These are phyloP conservation scores for Massarina eburnea DNA, from an alignment of 2,329 filamentous ascomycete species.

Conservation along the genomic window DNA sequence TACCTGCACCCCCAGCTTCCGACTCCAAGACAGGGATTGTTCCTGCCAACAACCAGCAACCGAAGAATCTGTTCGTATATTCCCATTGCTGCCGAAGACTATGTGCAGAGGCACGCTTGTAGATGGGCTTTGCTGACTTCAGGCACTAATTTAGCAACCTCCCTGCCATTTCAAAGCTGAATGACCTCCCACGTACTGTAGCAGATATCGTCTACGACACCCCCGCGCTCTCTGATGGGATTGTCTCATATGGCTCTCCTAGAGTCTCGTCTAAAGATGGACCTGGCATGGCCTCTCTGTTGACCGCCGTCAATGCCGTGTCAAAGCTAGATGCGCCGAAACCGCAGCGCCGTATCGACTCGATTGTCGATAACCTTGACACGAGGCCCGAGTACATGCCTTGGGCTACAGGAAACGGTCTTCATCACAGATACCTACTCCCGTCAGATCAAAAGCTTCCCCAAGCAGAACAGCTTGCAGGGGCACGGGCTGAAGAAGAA, in stretches of 20 bases:
- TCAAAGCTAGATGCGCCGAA: slow-evolving; percentile 28
- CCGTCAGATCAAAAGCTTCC: background rate
- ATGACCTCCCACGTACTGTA: slow-evolving; percentile 14
- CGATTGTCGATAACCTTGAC: slow-evolving; percentile 23
- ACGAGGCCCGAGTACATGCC: background rate
- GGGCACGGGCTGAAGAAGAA: too few relatives aligned
- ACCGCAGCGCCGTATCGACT: slow-evolving; percentile 24
- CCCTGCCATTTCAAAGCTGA: slow-evolving; percentile 15
- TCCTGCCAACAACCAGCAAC: slow-evolving; percentile 14
- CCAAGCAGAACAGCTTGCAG: background rate
- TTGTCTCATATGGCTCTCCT: slow-evolving; percentile 8
- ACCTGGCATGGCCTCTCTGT: slow-evolving; percentile 12
- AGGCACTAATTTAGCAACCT: too few relatives aligned
- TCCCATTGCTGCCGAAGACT: too few relatives aligned
- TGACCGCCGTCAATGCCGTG: slow-evolving; percentile 28
- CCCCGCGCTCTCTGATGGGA: background rate
- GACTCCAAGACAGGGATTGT: slow-evolving; percentile 8
- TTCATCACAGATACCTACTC: background rate
- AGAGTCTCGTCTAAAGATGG: background rate
- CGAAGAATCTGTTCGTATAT: background rate
- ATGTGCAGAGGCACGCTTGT: too few relatives aligned
- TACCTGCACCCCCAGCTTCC: background rate
- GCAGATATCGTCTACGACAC: slow-evolving; percentile 4
- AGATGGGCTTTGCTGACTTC: too few relatives aligned
- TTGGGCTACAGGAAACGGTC: background rate